A percentile compares a stretch with the other conserved stretches of the same genome.
Conservation (phyloP, 768 basidiomycete species). For the Galerina marginata region DNA sequence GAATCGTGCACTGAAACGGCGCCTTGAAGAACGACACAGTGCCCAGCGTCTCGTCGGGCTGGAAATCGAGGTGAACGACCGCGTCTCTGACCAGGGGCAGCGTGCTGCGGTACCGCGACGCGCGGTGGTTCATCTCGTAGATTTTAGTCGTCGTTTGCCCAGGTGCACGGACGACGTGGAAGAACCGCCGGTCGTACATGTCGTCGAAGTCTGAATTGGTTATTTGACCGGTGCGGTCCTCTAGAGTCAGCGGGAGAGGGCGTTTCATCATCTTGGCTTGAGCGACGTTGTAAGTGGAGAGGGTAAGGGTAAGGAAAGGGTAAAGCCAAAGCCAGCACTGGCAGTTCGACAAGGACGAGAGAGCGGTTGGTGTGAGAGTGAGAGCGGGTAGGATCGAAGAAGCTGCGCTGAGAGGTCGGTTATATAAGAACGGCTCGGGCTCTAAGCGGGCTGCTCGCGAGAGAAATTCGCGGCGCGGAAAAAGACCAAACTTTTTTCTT, state of each 20-base stretch:
- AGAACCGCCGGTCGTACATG: slow-evolving; percentile 77
- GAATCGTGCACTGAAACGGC: slow-evolving; percentile 46
- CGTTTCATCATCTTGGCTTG: slow-evolving; percentile 17
- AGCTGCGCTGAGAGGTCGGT: background rate
- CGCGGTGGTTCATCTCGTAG: slow-evolving; percentile 69
- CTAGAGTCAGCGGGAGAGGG: slow-evolving; percentile 60
- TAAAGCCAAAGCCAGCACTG: background rate
- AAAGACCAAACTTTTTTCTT: no score
- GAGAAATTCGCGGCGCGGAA: no score
- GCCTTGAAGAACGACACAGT: slow-evolving; percentile 57
- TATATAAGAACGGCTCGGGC: slow-evolving; percentile 23
- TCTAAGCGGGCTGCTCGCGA: slow-evolving; percentile 16
- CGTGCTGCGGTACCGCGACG: slow-evolving; percentile 62
- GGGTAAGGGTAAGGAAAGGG: background rate
- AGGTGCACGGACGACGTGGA: slow-evolving; percentile 60
- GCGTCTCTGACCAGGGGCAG: slow-evolving; percentile 59
- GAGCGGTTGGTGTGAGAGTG: background rate
- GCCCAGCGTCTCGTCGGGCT: slow-evolving; percentile 60
- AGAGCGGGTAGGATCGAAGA: background rate
- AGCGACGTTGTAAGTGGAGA: background rate
- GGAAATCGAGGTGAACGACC: slow-evolving; percentile 64
- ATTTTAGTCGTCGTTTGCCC: slow-evolving; percentile 54
- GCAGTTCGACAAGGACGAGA: background rate
- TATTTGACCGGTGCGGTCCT: slow-evolving; percentile 67
- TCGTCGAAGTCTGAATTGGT: slow-evolving; percentile 73